Base-by-base conservation (phyloP, 371 early-diverging fungal species). In the Syncephalis plumigaleata region DNA sequence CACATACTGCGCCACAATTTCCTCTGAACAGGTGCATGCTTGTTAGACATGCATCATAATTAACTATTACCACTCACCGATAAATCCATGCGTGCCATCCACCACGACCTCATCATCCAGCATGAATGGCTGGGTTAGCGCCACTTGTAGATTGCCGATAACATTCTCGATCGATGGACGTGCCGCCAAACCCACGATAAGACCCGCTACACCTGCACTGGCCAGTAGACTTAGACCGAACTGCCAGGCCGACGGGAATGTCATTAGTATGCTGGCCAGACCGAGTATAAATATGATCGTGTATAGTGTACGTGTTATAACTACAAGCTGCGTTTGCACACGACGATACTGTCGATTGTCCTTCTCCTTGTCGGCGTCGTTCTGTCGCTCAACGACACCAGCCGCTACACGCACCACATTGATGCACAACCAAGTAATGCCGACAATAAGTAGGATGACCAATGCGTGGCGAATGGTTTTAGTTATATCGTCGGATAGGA, bases 171-270 rank as follows among this genome's bases (percentile, higher is more conserved):
- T 56, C 0, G 56, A 57, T 20, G 62, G 56, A 36, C 57, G 59
- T 36, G 60, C 58, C 15, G 65, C 59, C 26, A 61, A 47, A n/a
- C 65, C 65, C 23, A 64, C 21, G 31, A 64, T 37, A 25, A 64
- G 9, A 1, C 60, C 55, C 2, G 55, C 46, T 3, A 64, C 62
- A 52, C 62, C 55, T 13, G 62, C 65, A 53, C 59, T 57, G 1
- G 62, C 65, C 48, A 61, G 38, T 42, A 64, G 15, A n/a, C 55
- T 53, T 0, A 55, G 52, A 1, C 65, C 65, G 3, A 64, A 50
- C 21, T 64, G 59, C 61, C 62, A 59, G 13, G 60, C 65, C 25
- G 50, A 51, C 15, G 65, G 65, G 36, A 64, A 64, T 1, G 65
- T 61, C 57, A 61, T 58, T 1, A 61, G 51, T 22, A 64, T 57